Evolutionary conservation across 106 monocot genomes (phyloP), one percentile per base, ranked within the genome.

Genomic region (Allium cepa): DNA sequence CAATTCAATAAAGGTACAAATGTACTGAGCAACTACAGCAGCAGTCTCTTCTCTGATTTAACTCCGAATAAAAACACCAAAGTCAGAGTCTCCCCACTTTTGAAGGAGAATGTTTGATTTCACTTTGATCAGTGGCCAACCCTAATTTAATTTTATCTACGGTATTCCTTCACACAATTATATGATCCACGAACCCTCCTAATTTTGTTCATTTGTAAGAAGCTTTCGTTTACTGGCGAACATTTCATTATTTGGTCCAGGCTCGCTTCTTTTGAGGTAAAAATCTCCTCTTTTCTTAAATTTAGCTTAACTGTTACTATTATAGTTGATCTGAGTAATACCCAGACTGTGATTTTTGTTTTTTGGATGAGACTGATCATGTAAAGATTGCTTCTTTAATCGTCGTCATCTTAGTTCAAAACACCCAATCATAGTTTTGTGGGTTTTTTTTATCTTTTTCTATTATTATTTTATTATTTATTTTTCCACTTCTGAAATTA

Each of bases 61-160:
- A 5, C 3, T 49, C 10, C 47, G 8, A 64, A 64, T 64, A 48
- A 49, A 64, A 49, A 64, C 64, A 17, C 46, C 46, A 64, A 49
- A 49, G 18, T 47, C 11, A 36, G 47, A 64, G 17, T 64, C 64
- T 64, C 16, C 49, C 45, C 64, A 8, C 47, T 64, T 64, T 64
- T 49, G 48, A 49, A 64, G 64, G 64, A 36, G 64, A 64, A 49
- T 10, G 64, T 64, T 64, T 49, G 64, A 64, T 64, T 64, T 64
- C 64, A 49, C 17, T 7, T 17, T 49, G 11, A 49, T 17, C 45
- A 46, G 64, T 3, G n/a, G 64, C 64, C 64, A 64, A 49, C 64
- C 62, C 12, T 47, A 63, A 8, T 16, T 47, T 8, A 63, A 15
- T 17, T 63, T 63, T 46, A 26, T 63, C 26, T 4, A 12, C 10